These are phyloP conservation scores for Citrus sinensis DNA, from an alignment of 345 rosid species.

Conservation along the genomic window DVS_A1.0 CM039169.1:6273001-6273500, in stretches of 20 bases:
- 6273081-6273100: background rate
- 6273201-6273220: too few species aligned
- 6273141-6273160: background rate
- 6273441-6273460: too few species aligned
- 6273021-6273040: background rate
- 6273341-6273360: background rate
- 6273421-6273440: background rate
- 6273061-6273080: background rate
- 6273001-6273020: background rate
- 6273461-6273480: too few species aligned
- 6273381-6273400: background rate
- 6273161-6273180: background rate
- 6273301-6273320: too few species aligned
- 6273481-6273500: too few species aligned
- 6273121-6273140: background rate
- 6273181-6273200: too few species aligned
- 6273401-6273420: too few species aligned
- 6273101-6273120: too few species aligned
- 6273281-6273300: too few species aligned
- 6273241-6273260: background rate
- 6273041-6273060: background rate
- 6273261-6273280: background rate
- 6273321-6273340: background rate
- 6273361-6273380: background rate
- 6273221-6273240: background rate